Percentiles rank a stretch among this genome's conserved stretches.
Evolutionary conservation across 352 stramenopile genomes (phyloP).

Genomic region (Globisporangium uncinulatum): DNA sequence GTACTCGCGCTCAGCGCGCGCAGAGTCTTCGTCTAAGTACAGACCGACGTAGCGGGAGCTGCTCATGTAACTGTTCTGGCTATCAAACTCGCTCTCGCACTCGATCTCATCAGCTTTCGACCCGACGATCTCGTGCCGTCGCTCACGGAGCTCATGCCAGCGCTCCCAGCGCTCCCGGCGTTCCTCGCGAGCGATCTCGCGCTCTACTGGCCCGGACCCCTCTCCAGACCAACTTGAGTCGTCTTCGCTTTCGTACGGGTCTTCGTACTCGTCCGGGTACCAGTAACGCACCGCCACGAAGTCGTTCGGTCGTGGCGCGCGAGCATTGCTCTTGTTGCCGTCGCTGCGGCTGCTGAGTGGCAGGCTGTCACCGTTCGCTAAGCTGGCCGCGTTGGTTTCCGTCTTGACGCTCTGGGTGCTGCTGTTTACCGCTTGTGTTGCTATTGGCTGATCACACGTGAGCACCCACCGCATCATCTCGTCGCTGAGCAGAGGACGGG

Average conservation of each 20-base stretch:
- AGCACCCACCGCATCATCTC: not conserved
- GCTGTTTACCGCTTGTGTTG: too few relatives aligned
- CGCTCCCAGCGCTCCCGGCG: not conserved
- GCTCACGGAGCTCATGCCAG: not conserved
- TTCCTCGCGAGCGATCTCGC: too few relatives aligned
- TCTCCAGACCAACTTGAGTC: too few relatives aligned
- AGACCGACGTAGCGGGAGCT: too few relatives aligned
- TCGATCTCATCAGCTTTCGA: not conserved
- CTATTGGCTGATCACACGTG: not conserved
- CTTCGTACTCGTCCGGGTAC: not conserved
- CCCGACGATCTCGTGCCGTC: not conserved
- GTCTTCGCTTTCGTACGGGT: too few relatives aligned
- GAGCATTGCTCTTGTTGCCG: not conserved
- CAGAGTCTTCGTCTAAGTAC: too few relatives aligned
- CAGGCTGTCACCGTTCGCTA: too few relatives aligned
- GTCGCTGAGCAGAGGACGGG: not conserved
- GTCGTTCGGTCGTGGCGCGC: not conserved
- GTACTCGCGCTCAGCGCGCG: not conserved
- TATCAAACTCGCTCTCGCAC: not conserved
- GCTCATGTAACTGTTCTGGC: too few relatives aligned
- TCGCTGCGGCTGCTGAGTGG: not conserved
- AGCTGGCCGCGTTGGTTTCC: too few relatives aligned
- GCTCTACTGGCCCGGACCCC: too few relatives aligned
- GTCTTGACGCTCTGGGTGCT: too few relatives aligned
- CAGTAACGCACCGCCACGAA: not conserved